Conservation (phyloP, 2,329 filamentous ascomycete genomes). For the Xenoacremonium recifei region DNA sequence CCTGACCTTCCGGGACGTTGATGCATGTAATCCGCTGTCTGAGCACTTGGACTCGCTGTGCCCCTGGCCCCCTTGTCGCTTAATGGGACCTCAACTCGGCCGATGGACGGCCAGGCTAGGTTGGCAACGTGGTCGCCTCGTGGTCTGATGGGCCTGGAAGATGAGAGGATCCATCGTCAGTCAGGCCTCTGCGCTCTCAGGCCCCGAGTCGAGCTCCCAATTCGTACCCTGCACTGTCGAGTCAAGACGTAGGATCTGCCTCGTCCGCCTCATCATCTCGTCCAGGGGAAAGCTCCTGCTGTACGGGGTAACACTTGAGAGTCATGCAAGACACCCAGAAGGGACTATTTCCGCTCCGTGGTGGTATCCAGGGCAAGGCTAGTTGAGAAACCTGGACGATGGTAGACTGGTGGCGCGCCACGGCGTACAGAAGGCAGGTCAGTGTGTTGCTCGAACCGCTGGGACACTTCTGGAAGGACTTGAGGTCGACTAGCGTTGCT, state of each 20-base stretch:
- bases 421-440: too few species aligned
- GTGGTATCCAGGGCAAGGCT: constrained; percentile 19
- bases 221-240: too few species aligned
- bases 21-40: too few species aligned
- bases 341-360: constrained; percentile 15
- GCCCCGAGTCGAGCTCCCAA: too few species aligned
- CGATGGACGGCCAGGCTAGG: neutral
- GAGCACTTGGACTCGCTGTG: too few species aligned
- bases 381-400: constrained; percentile 19
- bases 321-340: constrained; percentile 10
- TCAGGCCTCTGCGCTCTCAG: too few species aligned
- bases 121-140: constrained; percentile 11
- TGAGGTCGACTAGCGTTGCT: too few species aligned
- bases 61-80: neutral
- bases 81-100: neutral
- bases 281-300: too few species aligned
- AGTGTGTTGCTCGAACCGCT: too few species aligned
- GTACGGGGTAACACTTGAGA: constrained; percentile 3
- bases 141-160: constrained; percentile 7
- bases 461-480: too few species aligned
- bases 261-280: constrained; percentile 2
- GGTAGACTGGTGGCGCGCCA: constrained; percentile 22
- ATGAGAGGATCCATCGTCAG: constrained; percentile 8
- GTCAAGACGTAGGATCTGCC: too few species aligned
- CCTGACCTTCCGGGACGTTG: too few species aligned